A percentile compares a stretch with the other conserved stretches of the same genome.
These are phyloP conservation scores for Trametes coccinea DNA, from an alignment of 768 basidiomycete species.

Conservation along the genomic window DNA sequence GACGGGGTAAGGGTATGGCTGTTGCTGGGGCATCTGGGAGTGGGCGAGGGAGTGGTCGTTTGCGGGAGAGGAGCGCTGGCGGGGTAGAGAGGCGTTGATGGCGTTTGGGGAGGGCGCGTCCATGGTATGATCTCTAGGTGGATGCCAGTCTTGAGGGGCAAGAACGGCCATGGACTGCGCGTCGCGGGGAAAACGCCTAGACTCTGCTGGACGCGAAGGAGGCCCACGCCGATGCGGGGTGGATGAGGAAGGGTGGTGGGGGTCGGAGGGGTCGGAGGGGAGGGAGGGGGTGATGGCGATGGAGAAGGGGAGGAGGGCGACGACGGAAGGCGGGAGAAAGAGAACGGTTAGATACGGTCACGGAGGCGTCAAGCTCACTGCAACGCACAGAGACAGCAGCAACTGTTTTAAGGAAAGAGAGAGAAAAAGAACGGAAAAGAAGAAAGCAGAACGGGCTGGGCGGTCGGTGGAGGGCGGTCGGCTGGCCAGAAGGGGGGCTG, in stretches of 20 bases:
- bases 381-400: slow-evolving; percentile 20
- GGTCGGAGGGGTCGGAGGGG: not conserved
- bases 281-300: not conserved
- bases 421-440: slow-evolving; percentile 23
- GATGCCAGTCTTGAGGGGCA: slow-evolving; percentile 75
- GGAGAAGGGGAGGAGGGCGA: slow-evolving; percentile 9
- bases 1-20: slow-evolving; percentile 66
- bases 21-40: slow-evolving; percentile 35
- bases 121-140: slow-evolving; percentile 64
- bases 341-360: slow-evolving; percentile 27
- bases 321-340: slow-evolving; percentile 14
- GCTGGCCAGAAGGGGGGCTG: slow-evolving; percentile 18
- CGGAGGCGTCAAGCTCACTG: slow-evolving; percentile 15
- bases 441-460: slow-evolving; percentile 11
- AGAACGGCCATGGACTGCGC: slow-evolving; percentile 70
- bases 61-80: slow-evolving; percentile 62
- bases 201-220: slow-evolving; percentile 8
- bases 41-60: slow-evolving; percentile 47
- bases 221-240: not conserved
- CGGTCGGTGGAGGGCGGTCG: slow-evolving; percentile 7
- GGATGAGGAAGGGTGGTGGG: not conserved
- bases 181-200: slow-evolving; percentile 18
- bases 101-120: slow-evolving; percentile 47
- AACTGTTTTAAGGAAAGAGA: slow-evolving; percentile 28
- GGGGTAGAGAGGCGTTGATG: slow-evolving; percentile 41